Evolutionary conservation across 2,329 filamentous ascomycete genomes (phyloP), one percentile per base, ranked within the genome.

Genomic region (Hypoxylon sp.): DNA sequence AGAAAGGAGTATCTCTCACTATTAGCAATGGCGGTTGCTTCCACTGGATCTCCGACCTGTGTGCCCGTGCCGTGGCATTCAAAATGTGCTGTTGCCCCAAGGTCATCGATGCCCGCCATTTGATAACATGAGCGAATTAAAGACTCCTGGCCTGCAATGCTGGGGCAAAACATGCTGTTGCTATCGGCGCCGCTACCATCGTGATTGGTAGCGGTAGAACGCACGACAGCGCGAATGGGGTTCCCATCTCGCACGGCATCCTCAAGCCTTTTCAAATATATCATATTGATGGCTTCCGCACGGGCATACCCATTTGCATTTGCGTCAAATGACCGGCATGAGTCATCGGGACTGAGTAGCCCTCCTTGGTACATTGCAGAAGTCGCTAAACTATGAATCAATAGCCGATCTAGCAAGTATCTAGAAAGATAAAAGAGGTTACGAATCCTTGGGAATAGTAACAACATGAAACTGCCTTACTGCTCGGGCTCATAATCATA

Each of bases 111-210:
- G n/a, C n/a, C n/a, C n/a, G n/a, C n/a, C n/a, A n/a, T n/a, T n/a
- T n/a, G n/a, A n/a, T n/a, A n/a, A n/a, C n/a, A n/a, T n/a, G n/a
- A n/a, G n/a, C n/a, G n/a, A 38, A 81, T 82, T 2, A 80, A 51
- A 0, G 51, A 53, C 10, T 68, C 73, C 61, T 85, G 83, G 0
- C 81, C 79, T 1, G 73, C 68, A 0, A 55, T 53, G 43, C 71
- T 83, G 0, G 85, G 85, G 34, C 81, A 77, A 0, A 83, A 85
- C 28, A 86, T 81, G 1, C 82, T n/a, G n/a, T n/a, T n/a, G n/a
- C n/a, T n/a, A n/a, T n/a, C 82, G 5, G 73, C 1, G 75, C 83
- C 75, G 14, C 67, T 76, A 2, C 84, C 84, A 65, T 86, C 82
- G 23, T 77, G 74, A 64, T 82, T 83, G 11, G 78, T 59, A 1